Evolutionary conservation across 176 grass and related monocot genomes (phyloP).

Genomic region (Cenchrus fungigraminus): DNA sequence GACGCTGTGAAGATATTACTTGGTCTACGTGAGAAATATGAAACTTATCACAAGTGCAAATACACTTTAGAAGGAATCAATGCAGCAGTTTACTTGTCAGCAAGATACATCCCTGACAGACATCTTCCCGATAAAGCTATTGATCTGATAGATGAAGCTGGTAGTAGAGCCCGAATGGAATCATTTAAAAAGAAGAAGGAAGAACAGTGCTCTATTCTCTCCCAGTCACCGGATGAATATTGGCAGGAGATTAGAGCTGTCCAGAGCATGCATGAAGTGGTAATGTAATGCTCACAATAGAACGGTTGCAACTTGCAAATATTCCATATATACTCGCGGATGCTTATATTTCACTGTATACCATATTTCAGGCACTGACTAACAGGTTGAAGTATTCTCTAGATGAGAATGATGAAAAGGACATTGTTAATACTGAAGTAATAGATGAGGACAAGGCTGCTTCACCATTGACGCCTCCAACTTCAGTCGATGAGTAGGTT

Average conservation of each 20-base stretch:
- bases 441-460: constrained; percentile 34
- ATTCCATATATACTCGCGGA: constrained; percentile 35
- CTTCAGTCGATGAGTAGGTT: constrained; percentile 67
- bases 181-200: constrained; percentile 92
- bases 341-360: constrained; percentile 31
- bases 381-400: constrained; percentile 87
- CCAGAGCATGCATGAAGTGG: constrained; percentile 88
- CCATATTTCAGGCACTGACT: constrained; percentile 61
- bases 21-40: constrained; percentile 86
- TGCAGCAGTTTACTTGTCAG: constrained; percentile 91
- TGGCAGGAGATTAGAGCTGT: constrained; percentile 98
- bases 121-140: constrained; percentile 98
- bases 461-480: constrained; percentile 28
- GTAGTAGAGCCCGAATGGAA: constrained; percentile 87
- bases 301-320: constrained; percentile 19
- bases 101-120: constrained; percentile 95
- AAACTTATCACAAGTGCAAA: constrained; percentile 87
- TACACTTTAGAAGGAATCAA: constrained; percentile 86
- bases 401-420: constrained; percentile 57
- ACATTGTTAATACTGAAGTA: constrained; percentile 40
- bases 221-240: constrained; percentile 87
- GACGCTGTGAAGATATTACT: constrained; percentile 88
- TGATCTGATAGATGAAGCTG: constrained; percentile 98
- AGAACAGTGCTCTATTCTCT: constrained; percentile 77
- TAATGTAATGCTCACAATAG: constrained; percentile 42